phyloP scores from a whole-genome alignment of 371 early-diverging fungal species.

The Lichtheimia ornata region DNA sequence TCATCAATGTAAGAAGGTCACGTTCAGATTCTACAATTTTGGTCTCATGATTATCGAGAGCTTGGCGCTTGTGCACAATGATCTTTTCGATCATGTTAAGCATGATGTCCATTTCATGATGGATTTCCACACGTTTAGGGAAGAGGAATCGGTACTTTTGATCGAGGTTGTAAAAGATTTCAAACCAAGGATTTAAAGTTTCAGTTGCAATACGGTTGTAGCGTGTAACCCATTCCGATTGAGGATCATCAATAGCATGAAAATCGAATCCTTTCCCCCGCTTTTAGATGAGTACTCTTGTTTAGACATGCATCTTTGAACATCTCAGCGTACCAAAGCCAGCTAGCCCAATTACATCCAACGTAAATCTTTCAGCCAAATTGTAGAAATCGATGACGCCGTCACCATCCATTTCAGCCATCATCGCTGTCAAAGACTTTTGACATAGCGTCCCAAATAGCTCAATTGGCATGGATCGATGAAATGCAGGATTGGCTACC shows the following conservation, averaged over 20 bases:
- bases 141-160: background rate
- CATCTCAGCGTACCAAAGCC: constrained; percentile 7
- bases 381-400: constrained; percentile 18
- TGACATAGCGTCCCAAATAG: constrained; percentile 23
- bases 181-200: background rate
- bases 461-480: constrained; percentile 25
- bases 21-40: constrained; percentile 26
- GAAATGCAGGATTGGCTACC: constrained; percentile 27
- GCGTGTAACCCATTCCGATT: constrained; percentile 23
- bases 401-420: constrained; percentile 9
- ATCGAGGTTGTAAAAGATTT: background rate
- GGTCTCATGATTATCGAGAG: constrained; percentile 3
- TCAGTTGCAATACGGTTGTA: constrained; percentile 16
- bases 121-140: constrained; percentile 1
- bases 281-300: no score
- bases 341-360: constrained; percentile 37
- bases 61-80: constrained; percentile 4
- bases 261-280: constrained; percentile 23
- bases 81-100: constrained; percentile 3
- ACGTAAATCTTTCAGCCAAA: constrained; percentile 19
- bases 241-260: constrained; percentile 19
- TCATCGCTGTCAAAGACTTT: constrained; percentile 18
- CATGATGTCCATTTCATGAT: background rate
- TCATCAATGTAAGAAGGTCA: constrained; percentile 53
- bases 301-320: background rate